These are phyloP conservation scores for Cladophialophora chaetospira DNA, from an alignment of 2,329 filamentous ascomycete genomes.

Conservation along the genomic window DNA sequence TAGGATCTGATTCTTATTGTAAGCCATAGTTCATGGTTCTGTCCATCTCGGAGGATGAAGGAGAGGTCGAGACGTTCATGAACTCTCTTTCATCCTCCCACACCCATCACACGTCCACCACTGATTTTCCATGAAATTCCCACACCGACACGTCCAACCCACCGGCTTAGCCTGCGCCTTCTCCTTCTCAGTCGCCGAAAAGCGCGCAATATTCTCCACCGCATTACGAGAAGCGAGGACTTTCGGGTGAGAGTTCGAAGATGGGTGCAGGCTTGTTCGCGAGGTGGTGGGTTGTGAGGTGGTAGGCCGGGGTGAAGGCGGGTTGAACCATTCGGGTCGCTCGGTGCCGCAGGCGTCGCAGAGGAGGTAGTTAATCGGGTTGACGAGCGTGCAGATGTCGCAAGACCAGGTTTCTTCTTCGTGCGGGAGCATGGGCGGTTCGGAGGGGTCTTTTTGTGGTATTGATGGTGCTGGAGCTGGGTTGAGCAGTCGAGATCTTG, in stretches of 20 bases:
- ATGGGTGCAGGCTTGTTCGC: constrained; percentile 24
- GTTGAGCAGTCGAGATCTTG: neutral
- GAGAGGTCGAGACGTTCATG: constrained; percentile 30
- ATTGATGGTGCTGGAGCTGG: neutral
- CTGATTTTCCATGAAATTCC: constrained; percentile 63
- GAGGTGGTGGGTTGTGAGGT: neutral
- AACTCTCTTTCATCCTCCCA: constrained; percentile 59
- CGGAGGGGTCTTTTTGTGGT: no score
- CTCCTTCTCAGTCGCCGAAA: constrained; percentile 47
- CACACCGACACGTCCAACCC: constrained; percentile 64
- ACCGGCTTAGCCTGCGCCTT: constrained; percentile 53
- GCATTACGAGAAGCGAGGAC: constrained; percentile 34
- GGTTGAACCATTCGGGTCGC: constrained; percentile 43
- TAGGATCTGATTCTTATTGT: no score
- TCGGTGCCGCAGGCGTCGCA: constrained; percentile 64
- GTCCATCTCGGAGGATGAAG: no score
- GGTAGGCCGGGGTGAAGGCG: constrained; percentile 36
- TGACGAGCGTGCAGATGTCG: constrained; percentile 63
- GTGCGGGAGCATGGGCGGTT: no score
- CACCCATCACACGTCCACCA: constrained; percentile 67
- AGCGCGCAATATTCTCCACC: constrained; percentile 41
- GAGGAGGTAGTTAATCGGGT: constrained; percentile 59
- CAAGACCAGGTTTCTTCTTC: constrained; percentile 57
- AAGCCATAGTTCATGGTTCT: no score
- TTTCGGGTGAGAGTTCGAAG: constrained; percentile 6